A percentile compares a stretch with the other conserved stretches of the same genome.
Conservation (phyloP, 768 basidiomycete species). For the Lactarius trivialis region DNA sequence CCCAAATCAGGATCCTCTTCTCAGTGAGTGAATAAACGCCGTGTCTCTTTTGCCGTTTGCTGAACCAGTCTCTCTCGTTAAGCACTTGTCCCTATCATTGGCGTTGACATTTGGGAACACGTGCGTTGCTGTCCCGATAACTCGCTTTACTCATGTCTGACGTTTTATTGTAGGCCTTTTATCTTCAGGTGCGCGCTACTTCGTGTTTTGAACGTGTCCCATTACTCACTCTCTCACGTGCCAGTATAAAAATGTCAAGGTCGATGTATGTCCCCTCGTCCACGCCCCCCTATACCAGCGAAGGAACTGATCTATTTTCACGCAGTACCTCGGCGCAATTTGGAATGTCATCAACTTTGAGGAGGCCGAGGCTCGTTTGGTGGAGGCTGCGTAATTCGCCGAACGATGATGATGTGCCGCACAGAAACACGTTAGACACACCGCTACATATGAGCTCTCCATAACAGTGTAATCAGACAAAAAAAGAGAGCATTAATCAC, state of each 20-base stretch:
- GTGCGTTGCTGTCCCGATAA: constrained; percentile 28
- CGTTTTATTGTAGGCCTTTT: constrained; percentile 9
- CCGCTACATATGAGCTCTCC: too few relatives aligned
- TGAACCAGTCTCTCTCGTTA: constrained; percentile 7
- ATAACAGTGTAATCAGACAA: neutral
- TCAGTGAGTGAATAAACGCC: constrained; percentile 35
- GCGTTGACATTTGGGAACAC: constrained; percentile 97
- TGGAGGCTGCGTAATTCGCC: constrained; percentile 31
- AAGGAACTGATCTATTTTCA: neutral
- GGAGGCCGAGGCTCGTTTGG: constrained; percentile 66
- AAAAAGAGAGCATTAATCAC: neutral
- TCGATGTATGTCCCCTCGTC: constrained; percentile 56
- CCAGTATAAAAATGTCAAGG: constrained; percentile 89
- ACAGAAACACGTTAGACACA: neutral
- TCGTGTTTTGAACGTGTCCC: neutral
- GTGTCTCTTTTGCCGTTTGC: neutral
- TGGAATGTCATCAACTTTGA: constrained; percentile 97
- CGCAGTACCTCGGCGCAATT: constrained; percentile 86
- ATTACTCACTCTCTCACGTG: neutral
- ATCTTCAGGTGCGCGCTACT: constrained; percentile 10
- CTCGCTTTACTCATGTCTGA: constrained; percentile 47
- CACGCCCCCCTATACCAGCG: neutral
- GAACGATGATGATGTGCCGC: neutral
- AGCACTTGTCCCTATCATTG: constrained; percentile 88
- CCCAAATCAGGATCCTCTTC: constrained; percentile 90